phyloP scores from a whole-genome alignment of 1,139 yeast species.

The Taphrina wiesneri region DNA sequence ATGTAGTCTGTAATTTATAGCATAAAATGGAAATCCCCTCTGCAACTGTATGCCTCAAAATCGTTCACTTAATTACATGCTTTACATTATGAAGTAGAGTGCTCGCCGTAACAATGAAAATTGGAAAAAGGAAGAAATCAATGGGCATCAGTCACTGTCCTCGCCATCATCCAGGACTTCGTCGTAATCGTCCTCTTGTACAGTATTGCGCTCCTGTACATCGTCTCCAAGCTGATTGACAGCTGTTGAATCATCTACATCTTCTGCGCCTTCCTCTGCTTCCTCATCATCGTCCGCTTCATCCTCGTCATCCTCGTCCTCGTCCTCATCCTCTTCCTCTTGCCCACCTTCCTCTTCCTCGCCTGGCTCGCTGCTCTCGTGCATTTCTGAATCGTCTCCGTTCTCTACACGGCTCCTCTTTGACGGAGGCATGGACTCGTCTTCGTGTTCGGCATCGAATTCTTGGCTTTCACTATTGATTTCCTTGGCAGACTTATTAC shows the following conservation, averaged over 20 bases:
- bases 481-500: conserved; percentile 1
- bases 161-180: conserved; percentile 31
- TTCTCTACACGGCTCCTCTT: conserved; percentile 14
- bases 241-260: neutral
- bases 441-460: neutral
- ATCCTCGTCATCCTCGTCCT: conserved; percentile 1
- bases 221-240: neutral
- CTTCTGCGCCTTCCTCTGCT: conserved; percentile 2
- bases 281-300: conserved; percentile 14
- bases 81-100: neutral
- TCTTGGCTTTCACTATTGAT: neutral
- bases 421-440: neutral
- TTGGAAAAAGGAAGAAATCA: too few species aligned
- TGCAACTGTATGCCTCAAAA: too few species aligned
- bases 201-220: neutral
- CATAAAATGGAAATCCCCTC: neutral
- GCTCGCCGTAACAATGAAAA: neutral
- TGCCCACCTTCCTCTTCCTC: neutral
- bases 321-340: neutral
- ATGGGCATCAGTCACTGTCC: conserved; percentile 19
- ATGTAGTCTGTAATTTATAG: conserved; percentile 2
- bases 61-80: neutral
- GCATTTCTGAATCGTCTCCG: neutral
- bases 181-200: conserved; percentile 17
- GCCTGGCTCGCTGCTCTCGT: neutral